These are phyloP conservation scores for Penicillium sp. DNA, from an alignment of 2,329 filamentous ascomycete species.

Conservation along the genomic window DNA sequence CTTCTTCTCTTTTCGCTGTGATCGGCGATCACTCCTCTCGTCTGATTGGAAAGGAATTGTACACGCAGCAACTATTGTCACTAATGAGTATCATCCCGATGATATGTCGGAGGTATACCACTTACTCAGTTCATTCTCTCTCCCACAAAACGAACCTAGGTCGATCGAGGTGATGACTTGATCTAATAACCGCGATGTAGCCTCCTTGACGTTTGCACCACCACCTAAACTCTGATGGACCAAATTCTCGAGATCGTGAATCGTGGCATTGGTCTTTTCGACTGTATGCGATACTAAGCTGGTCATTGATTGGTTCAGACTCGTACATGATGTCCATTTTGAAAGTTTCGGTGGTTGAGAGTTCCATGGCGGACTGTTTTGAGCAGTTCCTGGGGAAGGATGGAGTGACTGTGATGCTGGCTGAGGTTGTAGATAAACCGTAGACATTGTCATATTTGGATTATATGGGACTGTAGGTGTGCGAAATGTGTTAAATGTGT, in stretches of 20 bases:
- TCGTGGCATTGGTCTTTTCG: slow-evolving; percentile 15
- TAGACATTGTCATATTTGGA: slow-evolving; percentile 1
- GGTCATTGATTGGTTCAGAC: slow-evolving; percentile 11
- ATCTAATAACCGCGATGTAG: slow-evolving; percentile 56
- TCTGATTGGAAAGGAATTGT: slow-evolving; percentile 8
- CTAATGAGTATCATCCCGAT: not conserved
- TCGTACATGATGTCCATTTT: slow-evolving; percentile 10
- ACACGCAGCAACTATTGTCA: slow-evolving; percentile 11
- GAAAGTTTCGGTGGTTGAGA: not conserved
- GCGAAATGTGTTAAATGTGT: slow-evolving; percentile 4
- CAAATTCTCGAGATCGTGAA: slow-evolving; percentile 24
- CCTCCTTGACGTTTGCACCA: slow-evolving; percentile 41
- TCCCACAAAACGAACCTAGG: slow-evolving; percentile 47
- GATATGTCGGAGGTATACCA: not conserved
- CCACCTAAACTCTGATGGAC: slow-evolving; percentile 32
- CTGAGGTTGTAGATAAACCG: slow-evolving; percentile 3
- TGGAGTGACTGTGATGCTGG: not conserved
- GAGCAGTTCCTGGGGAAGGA: not conserved
- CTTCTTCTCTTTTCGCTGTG: slow-evolving; percentile 5
- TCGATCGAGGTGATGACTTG: slow-evolving; percentile 65
- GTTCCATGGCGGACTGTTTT: not conserved
- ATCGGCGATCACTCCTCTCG: not conserved
- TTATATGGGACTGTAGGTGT: not conserved
- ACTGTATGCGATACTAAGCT: slow-evolving; percentile 14
- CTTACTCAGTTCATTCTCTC: slow-evolving; percentile 30